These are phyloP conservation scores for Hypoxylon sp. DNA, from an alignment of 2,329 filamentous ascomycete genomes.

Conservation along the genomic window DNA sequence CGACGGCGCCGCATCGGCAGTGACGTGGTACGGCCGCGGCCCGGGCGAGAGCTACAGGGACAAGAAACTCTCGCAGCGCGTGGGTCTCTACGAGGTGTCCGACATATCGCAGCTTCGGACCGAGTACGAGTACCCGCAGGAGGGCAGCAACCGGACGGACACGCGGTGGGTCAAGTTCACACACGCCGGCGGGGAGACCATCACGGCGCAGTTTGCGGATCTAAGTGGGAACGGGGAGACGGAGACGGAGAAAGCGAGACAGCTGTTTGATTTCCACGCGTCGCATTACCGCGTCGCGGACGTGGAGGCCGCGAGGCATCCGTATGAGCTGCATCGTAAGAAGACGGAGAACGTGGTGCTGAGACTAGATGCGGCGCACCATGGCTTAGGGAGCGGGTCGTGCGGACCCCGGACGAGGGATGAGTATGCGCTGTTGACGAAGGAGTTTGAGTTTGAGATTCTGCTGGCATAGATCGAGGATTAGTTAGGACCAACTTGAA, in stretches of 20 bases:
- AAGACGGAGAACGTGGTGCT: constrained; percentile 66
- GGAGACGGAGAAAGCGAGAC: constrained; percentile 51
- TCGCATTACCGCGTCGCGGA: constrained; percentile 64
- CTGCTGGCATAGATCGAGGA: constrained; percentile 54
- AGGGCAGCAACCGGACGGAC: constrained; percentile 73
- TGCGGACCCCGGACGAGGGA: constrained; percentile 69
- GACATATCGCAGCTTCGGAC: constrained; percentile 65
- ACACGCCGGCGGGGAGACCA: constrained; percentile 39
- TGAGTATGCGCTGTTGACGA: constrained; percentile 58
- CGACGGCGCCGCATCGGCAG: constrained; percentile 48
- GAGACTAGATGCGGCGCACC: constrained; percentile 69
- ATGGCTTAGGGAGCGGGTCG: constrained; percentile 71
- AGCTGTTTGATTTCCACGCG: constrained; percentile 66
- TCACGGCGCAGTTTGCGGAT: constrained; percentile 48
- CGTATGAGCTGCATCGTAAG: constrained; percentile 68
- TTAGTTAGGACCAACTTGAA: too few species aligned
- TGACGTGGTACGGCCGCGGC: constrained; percentile 74
- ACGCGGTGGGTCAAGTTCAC: constrained; percentile 67
- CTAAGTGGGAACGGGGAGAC: constrained; percentile 45
- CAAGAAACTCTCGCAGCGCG: constrained; percentile 70
- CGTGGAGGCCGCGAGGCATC: constrained; percentile 71
- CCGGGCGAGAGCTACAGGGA: constrained; percentile 76
- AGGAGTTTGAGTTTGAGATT: constrained; percentile 58
- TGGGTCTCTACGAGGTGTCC: constrained; percentile 62
- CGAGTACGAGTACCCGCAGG: constrained; percentile 76